Base-by-base conservation (phyloP, 1,284 basidiomycete species). In the Tilletia horrida region DNA sequence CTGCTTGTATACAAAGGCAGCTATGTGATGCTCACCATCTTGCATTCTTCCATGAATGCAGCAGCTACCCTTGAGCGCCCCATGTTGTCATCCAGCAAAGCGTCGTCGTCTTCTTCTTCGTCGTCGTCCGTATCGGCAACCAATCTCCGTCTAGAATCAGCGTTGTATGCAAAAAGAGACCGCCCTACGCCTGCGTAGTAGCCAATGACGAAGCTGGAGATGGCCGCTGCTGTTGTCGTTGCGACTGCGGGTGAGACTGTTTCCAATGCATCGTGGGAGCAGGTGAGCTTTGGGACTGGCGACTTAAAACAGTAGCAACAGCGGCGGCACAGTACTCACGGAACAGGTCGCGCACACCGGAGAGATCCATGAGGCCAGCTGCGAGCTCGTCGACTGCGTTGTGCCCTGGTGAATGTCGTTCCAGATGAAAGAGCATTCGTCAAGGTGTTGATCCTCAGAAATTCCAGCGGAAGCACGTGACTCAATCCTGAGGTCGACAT, bases 161-260 rank as follows among this genome's bases (percentile, higher is more conserved):
- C 63, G 52, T 73, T 76, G 72, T 76, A 77, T 11, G 67, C 64
- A 44, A 76, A 48, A 2, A 78, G 69, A 7, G 73, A 75, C n/a
- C 68, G 65, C 2, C 76, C 76, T 64, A 75, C 69, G 16, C 76
- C 76, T 27, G 68, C 55, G 64, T 72, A 76, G 68, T 78, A 78
- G 61, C 76, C 76, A 61, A 78, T 47, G 31, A 75, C 73, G 66
- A 75, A 68, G 3, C 72, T 75, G n/a, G 65, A 70, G 62, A 78
- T 70, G 21, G 68, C 69, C 18, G 75, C 67, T 11, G 75, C 75
- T 27, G 55, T 29, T 44, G 64, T 59, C 18, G 21, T 47, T 57
- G 48, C 63, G n/a, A 59, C 11, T 29, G n/a, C 55, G 27, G 55
- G 55, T 40, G 55, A 59, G 16, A 31, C 55, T 59, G 55, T 3